Base-by-base conservation (phyloP, 345 rosid genomes). In the Pugionium dolabratum region DNA sequence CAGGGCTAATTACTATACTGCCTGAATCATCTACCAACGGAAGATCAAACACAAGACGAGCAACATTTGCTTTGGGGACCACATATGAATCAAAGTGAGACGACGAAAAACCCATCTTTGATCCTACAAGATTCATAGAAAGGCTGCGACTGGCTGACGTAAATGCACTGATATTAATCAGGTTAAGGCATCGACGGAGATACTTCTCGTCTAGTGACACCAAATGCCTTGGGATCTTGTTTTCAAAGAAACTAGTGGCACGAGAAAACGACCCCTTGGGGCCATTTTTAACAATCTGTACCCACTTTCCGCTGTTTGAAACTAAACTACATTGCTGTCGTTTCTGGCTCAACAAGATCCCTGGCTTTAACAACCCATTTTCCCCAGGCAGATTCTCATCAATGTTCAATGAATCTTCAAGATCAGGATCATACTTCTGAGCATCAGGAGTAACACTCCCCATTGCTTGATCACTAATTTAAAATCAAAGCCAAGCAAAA, bases 201-300 rank as follows among this genome's bases (percentile, higher is more conserved):
- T 83, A 85, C 67, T 83, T 90, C 72, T 88, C 98, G 69, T 93
- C 90, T 4, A 82, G 58, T 33, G 84, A 79, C 39, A 85, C 83
- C 83, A 93, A 45, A 82, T 80, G 82, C 83, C 83, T 85, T 30
- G 90, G 90, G 59, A 90, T 84, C 82, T 79, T 84, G 78, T 64
- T 74, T 42, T 82, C 88, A 7, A 79, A 66, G 62, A 75, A 74
- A 62, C 57, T 69, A 36, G 72, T 70, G 49, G 78, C 79, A 36
- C 32, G 86, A 67, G 81, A 58, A 48, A 85, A 72, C 0, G 84
- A 79, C 25, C 75, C 82, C 67, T 79, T 81, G 29, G 78, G 68
- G 62, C 79, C 70, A 56, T 80, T 80, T 65, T 76, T 80, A 68
- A 80, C 79, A 42, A 66, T 66, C 57, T 76, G 84, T 44, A 82